phyloP scores from a whole-genome alignment of 2,329 filamentous ascomycete species.

The Talaromyces sp. region DNA sequence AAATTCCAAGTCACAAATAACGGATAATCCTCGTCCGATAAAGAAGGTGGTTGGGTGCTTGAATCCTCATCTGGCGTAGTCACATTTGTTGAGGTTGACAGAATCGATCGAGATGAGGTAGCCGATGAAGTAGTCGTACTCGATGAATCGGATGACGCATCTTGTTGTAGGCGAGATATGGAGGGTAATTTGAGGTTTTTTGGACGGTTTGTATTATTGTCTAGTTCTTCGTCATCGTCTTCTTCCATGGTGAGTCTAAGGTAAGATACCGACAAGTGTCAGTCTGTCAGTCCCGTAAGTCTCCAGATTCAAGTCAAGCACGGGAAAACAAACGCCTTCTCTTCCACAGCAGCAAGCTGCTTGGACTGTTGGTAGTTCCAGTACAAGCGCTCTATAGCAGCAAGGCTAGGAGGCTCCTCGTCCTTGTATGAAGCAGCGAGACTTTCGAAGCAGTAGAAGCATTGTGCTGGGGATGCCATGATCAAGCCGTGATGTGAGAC shows the following conservation, averaged over 20 bases:
- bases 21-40: constrained; percentile 55
- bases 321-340: constrained; percentile 22
- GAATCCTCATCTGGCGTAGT: constrained; percentile 45
- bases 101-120: constrained; percentile 46
- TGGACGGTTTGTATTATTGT: constrained; percentile 21
- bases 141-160: constrained; percentile 38
- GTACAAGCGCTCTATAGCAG: constrained; percentile 68
- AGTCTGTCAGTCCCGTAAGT: background rate
- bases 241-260: background rate
- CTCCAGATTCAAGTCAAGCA: background rate
- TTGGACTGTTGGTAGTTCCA: constrained; percentile 48
- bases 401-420: constrained; percentile 64
- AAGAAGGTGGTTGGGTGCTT: constrained; percentile 9
- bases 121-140: constrained; percentile 44
- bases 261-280: background rate
- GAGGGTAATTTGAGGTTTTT: constrained; percentile 30
- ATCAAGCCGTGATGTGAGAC: constrained; percentile 2
- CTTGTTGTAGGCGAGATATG: constrained; percentile 34
- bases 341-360: constrained; percentile 35
- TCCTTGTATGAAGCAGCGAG: constrained; percentile 72
- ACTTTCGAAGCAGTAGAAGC: constrained; percentile 88
- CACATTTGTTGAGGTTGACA: constrained; percentile 39
- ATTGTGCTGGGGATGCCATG: constrained; percentile 86
- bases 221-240: constrained; percentile 13
- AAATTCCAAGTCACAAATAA: constrained; percentile 97